Base-by-base conservation (phyloP, 2,329 filamentous ascomycete genomes). In the Rhynchosporium graminicola region DNA sequence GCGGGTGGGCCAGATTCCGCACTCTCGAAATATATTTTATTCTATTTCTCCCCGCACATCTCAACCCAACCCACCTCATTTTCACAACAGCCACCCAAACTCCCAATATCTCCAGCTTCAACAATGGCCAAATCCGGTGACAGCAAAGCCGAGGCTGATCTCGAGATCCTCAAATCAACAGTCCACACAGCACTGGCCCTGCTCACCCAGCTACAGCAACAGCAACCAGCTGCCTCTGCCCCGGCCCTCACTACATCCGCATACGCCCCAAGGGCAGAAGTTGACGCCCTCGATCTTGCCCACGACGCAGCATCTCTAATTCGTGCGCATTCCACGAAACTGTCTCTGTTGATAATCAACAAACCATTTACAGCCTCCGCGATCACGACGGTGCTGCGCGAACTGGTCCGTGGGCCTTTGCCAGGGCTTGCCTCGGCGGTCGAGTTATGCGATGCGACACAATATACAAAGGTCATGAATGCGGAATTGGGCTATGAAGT, bases 261-360 rank as follows among this genome's bases (percentile, higher is more conserved):
- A 43, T 28, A 63, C 10, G 6, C 56, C 20, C 57, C 65, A 43
- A 50, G 57, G n/a, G 64, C 48, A 31, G 60, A 67, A 29, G 50
- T 85, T 72, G 76, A 89, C 66, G 80, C 86, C 9, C 82, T 97
- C 29, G 78, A 85, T 13, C 82, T 94, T 62, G 85, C 93, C 40
- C 83, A 84, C 69, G 88, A 93, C 70, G 83, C 90, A 0, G 84
- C 91, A 0, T 84, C 82, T 31, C 81, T 96, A 4, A 85, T 97
- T 63, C 87, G 86, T 73, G 91, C 92, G 0, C 92, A 97, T 73
- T 85, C 88, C 1, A 97, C 92, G 5, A 97, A 96, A 66, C 82
- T 97, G 31, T 94, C 91, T 0, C 87, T 97, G 0, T 83, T 98
- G 12, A 84, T 95, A 1, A 89, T 96, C 71, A 97, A 91, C 71